These are phyloP conservation scores for Gyrodon lividus DNA, from an alignment of 768 basidiomycete genomes.

Conservation along the genomic window DNA sequence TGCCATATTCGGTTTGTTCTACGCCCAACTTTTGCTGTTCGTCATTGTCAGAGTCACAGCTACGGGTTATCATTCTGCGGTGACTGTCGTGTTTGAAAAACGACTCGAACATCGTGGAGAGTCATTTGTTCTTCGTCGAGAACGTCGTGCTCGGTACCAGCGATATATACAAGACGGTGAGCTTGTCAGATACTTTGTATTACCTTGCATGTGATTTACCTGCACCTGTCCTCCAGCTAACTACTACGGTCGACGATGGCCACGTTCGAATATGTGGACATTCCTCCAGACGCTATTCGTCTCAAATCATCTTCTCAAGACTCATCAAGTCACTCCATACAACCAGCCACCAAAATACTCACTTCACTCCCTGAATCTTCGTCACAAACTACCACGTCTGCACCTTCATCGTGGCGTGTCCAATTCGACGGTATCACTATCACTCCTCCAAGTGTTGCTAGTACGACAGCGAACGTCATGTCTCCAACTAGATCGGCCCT, in stretches of 20 bases:
- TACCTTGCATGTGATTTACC: slow-evolving; percentile 1
- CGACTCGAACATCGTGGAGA: too few relatives aligned
- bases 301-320: slow-evolving; percentile 28
- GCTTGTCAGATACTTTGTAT: neutral
- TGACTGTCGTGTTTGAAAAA: too few relatives aligned
- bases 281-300: slow-evolving; percentile 40
- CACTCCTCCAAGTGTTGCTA: slow-evolving; percentile 18
- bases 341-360: slow-evolving; percentile 40
- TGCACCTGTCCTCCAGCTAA: neutral
- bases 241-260: slow-evolving; percentile 23
- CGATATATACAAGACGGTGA: neutral
- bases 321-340: slow-evolving; percentile 5
- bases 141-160: too few relatives aligned
- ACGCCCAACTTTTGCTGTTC: too few relatives aligned
- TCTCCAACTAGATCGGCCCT: slow-evolving; percentile 35
- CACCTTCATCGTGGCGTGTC: neutral
- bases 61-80: too few relatives aligned
- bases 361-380: slow-evolving; percentile 41
- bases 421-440: neutral
- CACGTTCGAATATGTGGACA: slow-evolving; percentile 40
- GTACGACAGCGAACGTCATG: slow-evolving; percentile 17
- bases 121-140: too few relatives aligned
- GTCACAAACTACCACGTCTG: slow-evolving; percentile 23
- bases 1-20: neutral
- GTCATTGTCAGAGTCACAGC: too few relatives aligned